Evolutionary conservation across 1,139 yeast species (phyloP).

Genomic region (Arxiozyma bovina): DNA sequence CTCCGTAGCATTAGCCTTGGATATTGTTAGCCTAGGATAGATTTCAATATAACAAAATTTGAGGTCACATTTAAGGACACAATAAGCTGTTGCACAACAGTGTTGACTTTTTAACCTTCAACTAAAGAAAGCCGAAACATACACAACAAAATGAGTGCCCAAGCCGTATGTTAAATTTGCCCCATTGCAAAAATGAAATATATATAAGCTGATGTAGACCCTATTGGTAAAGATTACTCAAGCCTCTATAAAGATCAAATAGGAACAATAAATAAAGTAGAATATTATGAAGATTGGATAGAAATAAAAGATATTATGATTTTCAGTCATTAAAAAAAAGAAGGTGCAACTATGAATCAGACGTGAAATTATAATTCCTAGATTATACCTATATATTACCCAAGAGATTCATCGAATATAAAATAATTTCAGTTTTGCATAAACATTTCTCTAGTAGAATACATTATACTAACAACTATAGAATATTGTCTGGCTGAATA

Average conservation of each 20-base stretch:
- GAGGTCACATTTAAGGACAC: background rate
- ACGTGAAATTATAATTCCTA: background rate
- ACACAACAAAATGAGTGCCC: constrained; percentile 31
- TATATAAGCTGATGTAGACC: background rate
- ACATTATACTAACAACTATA: background rate
- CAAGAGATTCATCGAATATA: background rate
- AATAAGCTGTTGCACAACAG: background rate
- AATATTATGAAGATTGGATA: no score
- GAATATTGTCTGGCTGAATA: background rate
- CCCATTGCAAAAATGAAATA: no score
- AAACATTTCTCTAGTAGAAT: background rate
- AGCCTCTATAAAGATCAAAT: no score
- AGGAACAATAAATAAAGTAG: background rate
- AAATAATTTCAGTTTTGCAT: background rate
- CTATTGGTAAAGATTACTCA: no score
- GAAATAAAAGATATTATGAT: no score
- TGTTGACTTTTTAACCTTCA: background rate
- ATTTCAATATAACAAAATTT: background rate
- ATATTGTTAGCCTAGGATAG: background rate
- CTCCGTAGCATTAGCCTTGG: background rate
- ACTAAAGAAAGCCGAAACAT: constrained; percentile 5
- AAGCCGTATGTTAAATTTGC: constrained; percentile 24
- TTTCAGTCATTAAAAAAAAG: no score
- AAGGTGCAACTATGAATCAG: no score
- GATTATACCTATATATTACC: background rate